Conservation (phyloP, 306 rosid genomes). For the Delonix regia region DNA sequence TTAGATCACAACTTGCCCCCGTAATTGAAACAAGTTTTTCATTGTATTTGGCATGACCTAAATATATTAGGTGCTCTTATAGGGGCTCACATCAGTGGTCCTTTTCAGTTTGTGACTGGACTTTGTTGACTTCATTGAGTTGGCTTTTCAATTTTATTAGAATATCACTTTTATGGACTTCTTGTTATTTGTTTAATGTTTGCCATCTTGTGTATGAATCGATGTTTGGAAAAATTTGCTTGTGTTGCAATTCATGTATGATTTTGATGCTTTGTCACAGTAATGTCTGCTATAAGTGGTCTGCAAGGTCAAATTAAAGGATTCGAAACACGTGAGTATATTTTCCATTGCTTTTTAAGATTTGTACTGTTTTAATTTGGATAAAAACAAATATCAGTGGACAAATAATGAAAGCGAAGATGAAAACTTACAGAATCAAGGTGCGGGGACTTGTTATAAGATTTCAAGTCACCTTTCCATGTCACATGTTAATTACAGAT, state of each 20-base stretch:
- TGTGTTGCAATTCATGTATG: slow-evolving; percentile 26
- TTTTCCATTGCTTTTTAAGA: slow-evolving; percentile 32
- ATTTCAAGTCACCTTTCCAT: not conserved
- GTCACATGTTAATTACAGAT: not conserved
- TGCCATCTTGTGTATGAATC: not conserved
- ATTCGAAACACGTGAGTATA: slow-evolving; percentile 74
- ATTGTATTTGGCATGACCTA: not conserved
- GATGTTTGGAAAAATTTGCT: slow-evolving; percentile 9
- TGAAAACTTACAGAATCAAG: not conserved
- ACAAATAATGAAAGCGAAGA: slow-evolving; percentile 4
- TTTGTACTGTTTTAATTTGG: not conserved
- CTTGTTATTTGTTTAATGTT: slow-evolving; percentile 19
- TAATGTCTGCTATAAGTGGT: slow-evolving; percentile 97
- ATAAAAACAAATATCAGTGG: not conserved
- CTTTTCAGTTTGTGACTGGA: not conserved
- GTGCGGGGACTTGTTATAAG: not conserved
- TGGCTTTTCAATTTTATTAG: slow-evolving; percentile 14
- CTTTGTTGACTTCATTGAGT: slow-evolving; percentile 34
- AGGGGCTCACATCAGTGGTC: not conserved
- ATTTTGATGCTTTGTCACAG: slow-evolving; percentile 51
- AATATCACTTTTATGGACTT: slow-evolving; percentile 13
- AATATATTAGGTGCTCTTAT: not conserved
- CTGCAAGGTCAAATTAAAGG: slow-evolving; percentile 69
- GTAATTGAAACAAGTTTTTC: not conserved
- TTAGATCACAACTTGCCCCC: not conserved